Conservation (phyloP, 1,139 yeast genomes). For the Yamadazyma atmosphaerica region DNA sequence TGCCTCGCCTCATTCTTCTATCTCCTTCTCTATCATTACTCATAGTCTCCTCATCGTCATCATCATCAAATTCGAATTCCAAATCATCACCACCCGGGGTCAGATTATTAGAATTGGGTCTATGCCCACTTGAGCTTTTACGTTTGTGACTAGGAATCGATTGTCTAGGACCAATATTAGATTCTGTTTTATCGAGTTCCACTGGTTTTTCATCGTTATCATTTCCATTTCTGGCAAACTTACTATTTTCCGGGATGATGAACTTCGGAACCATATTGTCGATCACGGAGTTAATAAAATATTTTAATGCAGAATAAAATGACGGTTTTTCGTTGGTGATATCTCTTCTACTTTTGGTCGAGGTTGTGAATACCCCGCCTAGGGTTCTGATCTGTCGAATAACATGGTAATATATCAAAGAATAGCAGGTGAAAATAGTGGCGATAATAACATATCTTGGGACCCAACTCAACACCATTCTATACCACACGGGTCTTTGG, state of each 20-base stretch:
- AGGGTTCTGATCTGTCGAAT: constrained; percentile 55
- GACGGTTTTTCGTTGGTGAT: constrained; percentile 28
- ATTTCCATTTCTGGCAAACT: not conserved
- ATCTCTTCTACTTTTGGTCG: constrained; percentile 19
- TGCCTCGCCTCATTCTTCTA: not conserved
- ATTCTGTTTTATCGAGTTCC: not conserved
- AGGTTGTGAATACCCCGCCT: constrained; percentile 46
- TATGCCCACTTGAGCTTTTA: constrained; percentile 6
- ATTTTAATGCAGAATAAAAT: constrained; percentile 36
- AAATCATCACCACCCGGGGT: constrained; percentile 1
- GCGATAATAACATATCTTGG: constrained; percentile 73
- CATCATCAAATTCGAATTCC: constrained; percentile 4
- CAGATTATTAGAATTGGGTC: constrained; percentile 6
- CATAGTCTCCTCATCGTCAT: constrained; percentile 12
- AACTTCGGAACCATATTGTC: constrained; percentile 31
- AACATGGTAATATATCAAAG: constrained; percentile 73
- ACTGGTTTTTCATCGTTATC: not conserved
- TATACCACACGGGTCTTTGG: constrained; percentile 69
- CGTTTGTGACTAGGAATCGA: not conserved
- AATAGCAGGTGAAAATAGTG: constrained; percentile 63
- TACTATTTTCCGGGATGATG: constrained; percentile 24
- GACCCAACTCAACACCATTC: constrained; percentile 76
- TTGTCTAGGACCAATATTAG: constrained; percentile 5
- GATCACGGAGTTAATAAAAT: constrained; percentile 25
- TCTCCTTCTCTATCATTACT: not conserved